phyloP scores from a whole-genome alignment of 176 grass and related monocot species.

The Cenchrus fungigraminus region DNA sequence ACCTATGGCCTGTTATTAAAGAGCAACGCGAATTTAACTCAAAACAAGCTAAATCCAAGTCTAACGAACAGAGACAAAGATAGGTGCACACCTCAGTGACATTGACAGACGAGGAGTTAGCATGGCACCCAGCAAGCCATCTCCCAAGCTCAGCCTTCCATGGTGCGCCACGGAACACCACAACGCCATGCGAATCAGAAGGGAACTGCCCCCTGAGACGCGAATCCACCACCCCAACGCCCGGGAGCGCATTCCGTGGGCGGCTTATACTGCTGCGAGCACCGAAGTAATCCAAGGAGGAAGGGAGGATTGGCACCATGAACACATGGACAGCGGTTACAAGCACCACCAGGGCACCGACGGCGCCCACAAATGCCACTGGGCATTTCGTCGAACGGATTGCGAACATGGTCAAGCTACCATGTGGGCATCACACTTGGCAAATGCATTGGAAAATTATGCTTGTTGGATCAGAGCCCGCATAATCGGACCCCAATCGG shows the following conservation, averaged over 20 bases:
- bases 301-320: constrained; percentile 60
- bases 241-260: constrained; percentile 16
- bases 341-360: constrained; percentile 49
- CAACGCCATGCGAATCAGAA: constrained; percentile 49
- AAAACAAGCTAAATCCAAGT: constrained; percentile 7
- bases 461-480: constrained; percentile 1
- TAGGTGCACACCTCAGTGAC: constrained; percentile 58
- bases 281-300: constrained; percentile 54
- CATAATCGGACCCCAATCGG: neutral
- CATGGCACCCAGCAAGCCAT: constrained; percentile 73
- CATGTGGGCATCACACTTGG: neutral
- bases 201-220: constrained; percentile 52
- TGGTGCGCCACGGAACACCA: constrained; percentile 62
- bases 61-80: constrained; percentile 6
- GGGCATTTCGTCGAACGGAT: constrained; percentile 60
- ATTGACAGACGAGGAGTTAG: constrained; percentile 46
- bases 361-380: constrained; percentile 41
- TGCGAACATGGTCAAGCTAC: constrained; percentile 38
- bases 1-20: constrained; percentile 52
- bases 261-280: neutral
- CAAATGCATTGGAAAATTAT: neutral
- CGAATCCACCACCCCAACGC: constrained; percentile 34
- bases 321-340: constrained; percentile 55
- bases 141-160: constrained; percentile 79
- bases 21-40: constrained; percentile 28